A percentile compares a stretch with the other conserved stretches of the same genome.
Evolutionary conservation across 2,329 filamentous ascomycete genomes (phyloP).

Genomic region (Cladosporium sp.): DNA sequence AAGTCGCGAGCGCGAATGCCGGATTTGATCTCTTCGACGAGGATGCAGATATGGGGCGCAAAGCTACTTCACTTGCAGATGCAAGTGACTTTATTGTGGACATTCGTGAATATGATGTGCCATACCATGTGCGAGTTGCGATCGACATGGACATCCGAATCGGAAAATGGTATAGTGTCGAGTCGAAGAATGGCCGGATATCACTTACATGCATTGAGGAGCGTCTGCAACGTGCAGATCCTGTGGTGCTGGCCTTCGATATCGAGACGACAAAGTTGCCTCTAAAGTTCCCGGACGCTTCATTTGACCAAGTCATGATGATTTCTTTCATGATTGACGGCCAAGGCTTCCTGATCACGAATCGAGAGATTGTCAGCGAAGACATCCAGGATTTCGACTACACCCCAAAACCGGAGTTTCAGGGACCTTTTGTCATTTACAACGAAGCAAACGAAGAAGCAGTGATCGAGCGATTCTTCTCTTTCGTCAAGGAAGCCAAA

Average conservation of each 20-base stretch:
- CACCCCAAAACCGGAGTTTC: constrained; percentile 94
- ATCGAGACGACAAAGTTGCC: constrained; percentile 97
- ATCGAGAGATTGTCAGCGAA: constrained; percentile 95
- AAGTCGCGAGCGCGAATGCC: constrained; percentile 83
- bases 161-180: constrained; percentile 95
- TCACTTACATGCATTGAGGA: constrained; percentile 84
- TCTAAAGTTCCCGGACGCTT: constrained; percentile 92
- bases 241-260: constrained; percentile 98
- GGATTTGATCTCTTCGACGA: constrained; percentile 96
- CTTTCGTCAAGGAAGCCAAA: constrained; percentile 89
- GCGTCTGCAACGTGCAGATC: constrained; percentile 84
- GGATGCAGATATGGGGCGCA: constrained; percentile 72
- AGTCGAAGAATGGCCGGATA: constrained; percentile 86
- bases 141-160: constrained; percentile 95
- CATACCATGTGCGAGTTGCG: constrained; percentile 97
- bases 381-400: constrained; percentile 98
- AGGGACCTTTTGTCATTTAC: constrained; percentile 94
- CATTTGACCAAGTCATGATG: constrained; percentile 99
- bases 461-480: constrained; percentile 86
- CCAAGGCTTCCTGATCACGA: constrained; percentile 95
- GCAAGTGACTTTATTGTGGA: constrained; percentile 97
- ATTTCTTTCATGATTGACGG: constrained; percentile 99
- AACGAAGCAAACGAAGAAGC: constrained; percentile 94
- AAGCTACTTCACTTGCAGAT: constrained; percentile 73
- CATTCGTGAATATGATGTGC: constrained; percentile 98